Conservation (phyloP, 495 filamentous ascomycete genomes). For the Hyaloscypha finlandica region DNA sequence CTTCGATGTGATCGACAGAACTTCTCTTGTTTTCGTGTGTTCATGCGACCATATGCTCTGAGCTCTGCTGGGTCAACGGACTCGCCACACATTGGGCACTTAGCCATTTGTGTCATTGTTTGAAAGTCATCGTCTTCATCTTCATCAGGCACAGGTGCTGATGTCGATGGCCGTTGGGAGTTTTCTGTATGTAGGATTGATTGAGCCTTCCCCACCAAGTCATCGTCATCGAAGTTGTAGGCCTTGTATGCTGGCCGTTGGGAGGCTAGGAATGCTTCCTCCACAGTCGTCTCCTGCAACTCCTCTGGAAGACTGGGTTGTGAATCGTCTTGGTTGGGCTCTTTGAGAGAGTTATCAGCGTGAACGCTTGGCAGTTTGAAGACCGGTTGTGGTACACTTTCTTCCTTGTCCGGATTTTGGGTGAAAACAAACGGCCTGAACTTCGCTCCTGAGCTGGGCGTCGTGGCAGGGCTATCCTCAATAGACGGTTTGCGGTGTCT, state of each 20-base stretch:
- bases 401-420: background rate
- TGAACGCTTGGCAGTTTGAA: background rate
- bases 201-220: constrained; percentile 1
- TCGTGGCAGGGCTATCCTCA: background rate
- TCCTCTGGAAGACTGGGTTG: background rate
- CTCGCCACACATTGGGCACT: constrained; percentile 71
- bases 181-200: background rate
- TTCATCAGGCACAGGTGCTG: constrained; percentile 9
- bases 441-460: background rate
- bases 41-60: constrained; percentile 49
- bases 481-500: background rate
- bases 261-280: constrained; percentile 1
- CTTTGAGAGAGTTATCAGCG: background rate
- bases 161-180: background rate
- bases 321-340: background rate
- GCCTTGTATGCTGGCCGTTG: constrained; percentile 5
- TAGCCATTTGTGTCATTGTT: constrained; percentile 22
- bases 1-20: constrained; percentile 77
- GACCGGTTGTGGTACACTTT: background rate
- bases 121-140: constrained; percentile 30
- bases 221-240: constrained; percentile 7
- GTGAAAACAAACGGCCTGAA: background rate
- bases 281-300: background rate
- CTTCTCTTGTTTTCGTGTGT: constrained; percentile 57
- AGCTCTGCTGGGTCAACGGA: constrained; percentile 54